Percentiles rank a stretch among this genome's conserved stretches.
Conservation (phyloP, 306 rosid genomes). For the Prunus mongolica region DNA sequence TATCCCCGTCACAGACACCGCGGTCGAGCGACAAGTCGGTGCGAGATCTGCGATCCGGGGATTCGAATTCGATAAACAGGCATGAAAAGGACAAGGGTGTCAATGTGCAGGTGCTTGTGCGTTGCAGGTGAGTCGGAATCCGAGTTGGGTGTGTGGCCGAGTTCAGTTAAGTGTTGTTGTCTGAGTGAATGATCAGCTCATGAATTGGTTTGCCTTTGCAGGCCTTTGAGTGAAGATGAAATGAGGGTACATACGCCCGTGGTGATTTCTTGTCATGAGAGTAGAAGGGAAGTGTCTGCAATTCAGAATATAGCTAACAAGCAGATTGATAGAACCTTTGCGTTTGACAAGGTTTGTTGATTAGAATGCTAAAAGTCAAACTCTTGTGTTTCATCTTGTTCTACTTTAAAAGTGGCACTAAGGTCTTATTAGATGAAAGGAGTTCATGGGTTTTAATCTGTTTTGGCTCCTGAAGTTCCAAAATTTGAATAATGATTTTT, state of each 20-base stretch:
- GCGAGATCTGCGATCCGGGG: constrained; percentile 97
- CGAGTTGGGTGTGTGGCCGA: constrained; percentile 11
- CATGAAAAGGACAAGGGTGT: constrained; percentile 93
- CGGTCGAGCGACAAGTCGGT: constrained; percentile 73
- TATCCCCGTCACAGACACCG: constrained; percentile 94
- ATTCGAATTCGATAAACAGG: constrained; percentile 72
- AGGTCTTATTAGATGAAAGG: background rate
- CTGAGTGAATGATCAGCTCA: background rate
- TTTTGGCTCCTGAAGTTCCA: background rate
- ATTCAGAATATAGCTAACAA: constrained; percentile 92
- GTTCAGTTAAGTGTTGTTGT: background rate
- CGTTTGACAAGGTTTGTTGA: constrained; percentile 74
- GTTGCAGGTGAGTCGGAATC: constrained; percentile 76
- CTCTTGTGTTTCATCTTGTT: background rate
- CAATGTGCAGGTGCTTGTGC: constrained; percentile 93
- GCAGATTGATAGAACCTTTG: constrained; percentile 96
- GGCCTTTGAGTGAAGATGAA: constrained; percentile 97
- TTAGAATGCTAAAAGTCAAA: background rate
- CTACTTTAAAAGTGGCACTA: background rate
- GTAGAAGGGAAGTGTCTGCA: constrained; percentile 78
- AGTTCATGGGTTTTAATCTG: background rate
- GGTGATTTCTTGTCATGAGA: constrained; percentile 85
- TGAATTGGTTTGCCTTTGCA: constrained; percentile 30
- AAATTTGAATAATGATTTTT: background rate
- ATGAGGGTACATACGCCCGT: constrained; percentile 80